Evolutionary conservation across 305 asterid species (phyloP).

Genomic region (Solanum hybrid): DNA sequence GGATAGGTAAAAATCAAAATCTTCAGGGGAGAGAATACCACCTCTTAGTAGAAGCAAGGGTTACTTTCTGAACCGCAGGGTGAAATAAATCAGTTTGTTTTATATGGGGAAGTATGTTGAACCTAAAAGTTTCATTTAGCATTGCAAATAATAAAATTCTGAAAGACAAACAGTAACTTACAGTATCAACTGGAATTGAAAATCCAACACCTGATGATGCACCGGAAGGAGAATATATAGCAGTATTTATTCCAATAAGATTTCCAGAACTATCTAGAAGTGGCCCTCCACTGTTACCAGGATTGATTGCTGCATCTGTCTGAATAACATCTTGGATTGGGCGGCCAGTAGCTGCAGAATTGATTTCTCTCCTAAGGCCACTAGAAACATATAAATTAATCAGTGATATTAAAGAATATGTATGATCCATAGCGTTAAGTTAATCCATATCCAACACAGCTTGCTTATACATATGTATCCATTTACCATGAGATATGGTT

Average conservation of each 20-base stretch:
- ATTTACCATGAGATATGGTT: not conserved
- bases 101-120: not conserved
- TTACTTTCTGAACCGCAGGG: not conserved
- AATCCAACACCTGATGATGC: slow-evolving; percentile 99
- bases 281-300: slow-evolving; percentile 99
- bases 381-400: slow-evolving; percentile 18
- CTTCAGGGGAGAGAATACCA: not conserved
- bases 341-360: slow-evolving; percentile 97
- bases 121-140: not conserved
- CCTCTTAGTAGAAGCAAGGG: not conserved
- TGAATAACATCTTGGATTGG: slow-evolving; percentile 98
- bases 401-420: not conserved
- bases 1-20: slow-evolving; percentile 5
- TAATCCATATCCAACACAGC: not conserved
- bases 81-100: not conserved
- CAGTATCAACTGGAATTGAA: slow-evolving; percentile 98
- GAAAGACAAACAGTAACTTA: slow-evolving; percentile 27
- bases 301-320: slow-evolving; percentile 97
- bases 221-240: slow-evolving; percentile 98
- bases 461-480: not conserved
- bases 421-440: not conserved
- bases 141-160: not conserved
- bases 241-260: slow-evolving; percentile 95
- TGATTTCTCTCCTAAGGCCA: slow-evolving; percentile 92
- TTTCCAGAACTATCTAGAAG: slow-evolving; percentile 93